Conservation (phyloP, 306 rosid genomes). For the barrel medic (Medicago truncatula) region MtrunA17r5.0-ANR NC_053045.1:49105001-49105500, state of each 20-base stretch:
- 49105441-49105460: no score
- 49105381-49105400: not conserved
- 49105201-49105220: constrained; percentile 27
- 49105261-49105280: not conserved
- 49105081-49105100: constrained; percentile 7
- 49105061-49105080: not conserved
- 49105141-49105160: no score
- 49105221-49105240: not conserved
- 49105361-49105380: not conserved
- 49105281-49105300: not conserved
- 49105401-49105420: not conserved
- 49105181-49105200: not conserved
- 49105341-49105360: not conserved
- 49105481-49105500: no score
- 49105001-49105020: not conserved
- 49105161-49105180: not conserved
- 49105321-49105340: not conserved
- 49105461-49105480: no score
- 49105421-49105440: not conserved
- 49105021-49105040: not conserved
- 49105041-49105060: not conserved
- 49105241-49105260: constrained; percentile 4
- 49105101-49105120: not conserved
- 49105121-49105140: not conserved
- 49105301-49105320: not conserved